A percentile compares a stretch with the other conserved stretches of the same genome.
Evolutionary conservation across 345 rosid genomes (phyloP).

Genomic region (Limnanthes douglasii): DNA sequence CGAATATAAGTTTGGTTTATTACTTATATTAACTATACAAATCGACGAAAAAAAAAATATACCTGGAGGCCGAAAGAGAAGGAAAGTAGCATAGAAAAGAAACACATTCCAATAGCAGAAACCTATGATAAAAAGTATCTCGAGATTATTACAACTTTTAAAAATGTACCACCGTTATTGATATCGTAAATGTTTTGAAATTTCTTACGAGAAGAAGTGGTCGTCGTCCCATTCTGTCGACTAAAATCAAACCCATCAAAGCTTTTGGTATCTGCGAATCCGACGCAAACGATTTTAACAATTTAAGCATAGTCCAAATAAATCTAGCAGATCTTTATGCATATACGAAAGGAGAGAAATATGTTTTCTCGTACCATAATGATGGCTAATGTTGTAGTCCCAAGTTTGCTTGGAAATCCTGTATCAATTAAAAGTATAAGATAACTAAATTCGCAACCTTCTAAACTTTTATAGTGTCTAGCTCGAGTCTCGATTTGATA

Average conservation of each 20-base stretch:
- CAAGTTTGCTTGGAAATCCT: conserved; percentile 22
- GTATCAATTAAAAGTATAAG: neutral
- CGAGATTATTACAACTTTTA: neutral
- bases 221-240: conserved; percentile 19
- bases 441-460: neutral
- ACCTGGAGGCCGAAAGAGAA: conserved; percentile 27
- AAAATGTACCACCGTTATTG: neutral
- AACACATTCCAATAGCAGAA: conserved; percentile 23
- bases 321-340: neutral
- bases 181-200: neutral
- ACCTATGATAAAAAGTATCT: conserved; percentile 9
- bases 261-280: conserved; percentile 16
- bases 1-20: too few species aligned
- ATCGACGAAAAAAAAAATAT: too few species aligned
- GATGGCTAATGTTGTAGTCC: conserved; percentile 16
- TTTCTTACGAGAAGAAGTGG: conserved; percentile 20
- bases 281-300: neutral
- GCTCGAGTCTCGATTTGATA: neutral
- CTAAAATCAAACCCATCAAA: conserved; percentile 15
- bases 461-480: conserved; percentile 1
- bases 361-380: conserved; percentile 13
- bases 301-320: neutral
- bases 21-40: too few species aligned
- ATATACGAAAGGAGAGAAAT: too few species aligned
- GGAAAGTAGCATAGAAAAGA: conserved; percentile 16